Evolutionary conservation across 2,329 filamentous ascomycete genomes (phyloP).

Genomic region (Ilyonectria robusta): DNA sequence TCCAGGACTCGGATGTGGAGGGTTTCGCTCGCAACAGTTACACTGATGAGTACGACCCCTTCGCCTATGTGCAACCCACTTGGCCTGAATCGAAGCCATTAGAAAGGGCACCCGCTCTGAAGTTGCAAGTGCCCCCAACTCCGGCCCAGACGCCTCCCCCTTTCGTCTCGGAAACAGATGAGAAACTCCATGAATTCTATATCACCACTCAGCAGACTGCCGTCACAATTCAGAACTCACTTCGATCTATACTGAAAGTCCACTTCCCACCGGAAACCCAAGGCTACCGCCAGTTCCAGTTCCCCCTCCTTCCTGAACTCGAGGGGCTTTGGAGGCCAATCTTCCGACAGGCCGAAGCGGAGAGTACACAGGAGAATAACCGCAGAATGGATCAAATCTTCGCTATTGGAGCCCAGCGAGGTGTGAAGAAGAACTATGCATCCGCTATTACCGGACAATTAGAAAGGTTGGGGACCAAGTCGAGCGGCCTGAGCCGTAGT

Average conservation of each 20-base stretch:
- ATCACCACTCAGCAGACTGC: conserved; percentile 61
- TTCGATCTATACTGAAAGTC: conserved; percentile 66
- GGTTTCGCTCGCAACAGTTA: conserved; percentile 32
- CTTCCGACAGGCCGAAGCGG: conserved; percentile 56
- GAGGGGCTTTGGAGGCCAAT: conserved; percentile 68
- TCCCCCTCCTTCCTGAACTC: conserved; percentile 63
- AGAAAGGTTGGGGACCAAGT: conserved; percentile 68
- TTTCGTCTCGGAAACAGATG: conserved; percentile 48
- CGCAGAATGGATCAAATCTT: conserved; percentile 70
- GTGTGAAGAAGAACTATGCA: conserved; percentile 66
- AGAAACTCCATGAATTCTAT: conserved; percentile 62
- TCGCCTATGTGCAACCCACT: conserved; percentile 52
- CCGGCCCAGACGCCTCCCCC: conserved; percentile 61
- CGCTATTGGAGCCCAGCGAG: conserved; percentile 70
- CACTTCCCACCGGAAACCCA: conserved; percentile 65
- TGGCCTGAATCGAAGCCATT: conserved; percentile 44
- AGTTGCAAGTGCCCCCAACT: conserved; percentile 56
- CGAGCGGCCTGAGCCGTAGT: conserved; percentile 64
- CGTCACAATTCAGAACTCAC: conserved; percentile 69
- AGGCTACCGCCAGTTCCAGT: conserved; percentile 64
- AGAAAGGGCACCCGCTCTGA: conserved; percentile 40
- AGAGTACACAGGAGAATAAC: conserved; percentile 49
- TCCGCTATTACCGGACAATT: conserved; percentile 65
- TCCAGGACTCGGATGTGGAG: conserved; percentile 32
- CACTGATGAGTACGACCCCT: conserved; percentile 63